Base-by-base conservation (phyloP, 805 yeast species). In the Dipodascus geniculatus region DNA sequence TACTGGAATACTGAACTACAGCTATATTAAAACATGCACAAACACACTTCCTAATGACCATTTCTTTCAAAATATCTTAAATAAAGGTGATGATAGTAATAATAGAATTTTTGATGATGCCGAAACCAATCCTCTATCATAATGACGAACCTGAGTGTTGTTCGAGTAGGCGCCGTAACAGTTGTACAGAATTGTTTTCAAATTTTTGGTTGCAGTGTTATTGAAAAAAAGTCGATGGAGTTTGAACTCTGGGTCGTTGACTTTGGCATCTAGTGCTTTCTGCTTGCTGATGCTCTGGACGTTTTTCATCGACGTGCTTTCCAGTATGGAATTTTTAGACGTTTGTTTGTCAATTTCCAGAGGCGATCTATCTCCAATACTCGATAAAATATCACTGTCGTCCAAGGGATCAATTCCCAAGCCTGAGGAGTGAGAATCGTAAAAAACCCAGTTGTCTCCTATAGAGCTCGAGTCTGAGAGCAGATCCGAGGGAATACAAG, bases 1-100 rank as follows among this genome's bases (percentile, higher is more conserved):
- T 57, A 47, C 44, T 38, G 6, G 35, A 28, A 14, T 8, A 8
- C 63, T 61, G 49, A 42, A 51, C 38, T 9, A 49, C 20, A 31
- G 9, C n/a, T 24, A 8, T 3, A n/a, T 44, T 48, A 1, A 31
- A 44, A 9, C 22, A 24, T 23, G 22, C 20, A 47, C 50, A 28
- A 49, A 49, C n/a, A n/a, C n/a, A n/a, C n/a, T 19, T 16, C 23
- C n/a, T 47, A 22, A 44, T 19, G 22, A 48, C 31, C 31, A n/a
- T 38, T 38, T 38, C 19, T 38, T 38, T 38, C 20, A 38, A 38
- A 38, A 38, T 38, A 38, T 38, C 44, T 38, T 38, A 16, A 38
- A 38, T 38, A 38, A 4, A 38, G 44, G 20, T 38, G 44, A 38
- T 38, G 44, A 38, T n/a, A 38, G 44, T 38, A 38, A 38, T 38